Evolutionary conservation across 2,329 filamentous ascomycete genomes (phyloP), one percentile per base, ranked within the genome.

Genomic region (Didymosphaeria variabile): DNA sequence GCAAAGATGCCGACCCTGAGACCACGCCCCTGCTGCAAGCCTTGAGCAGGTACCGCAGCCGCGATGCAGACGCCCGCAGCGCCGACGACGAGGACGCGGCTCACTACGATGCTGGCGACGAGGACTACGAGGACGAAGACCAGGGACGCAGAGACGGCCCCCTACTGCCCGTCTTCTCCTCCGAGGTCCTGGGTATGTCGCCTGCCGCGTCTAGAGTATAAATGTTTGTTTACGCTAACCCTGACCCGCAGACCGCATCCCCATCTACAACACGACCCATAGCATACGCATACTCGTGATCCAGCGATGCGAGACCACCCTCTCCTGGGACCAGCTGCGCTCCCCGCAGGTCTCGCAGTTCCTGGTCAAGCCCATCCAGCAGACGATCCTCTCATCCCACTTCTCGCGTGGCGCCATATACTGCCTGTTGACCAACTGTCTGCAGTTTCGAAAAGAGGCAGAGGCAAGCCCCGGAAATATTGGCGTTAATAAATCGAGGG

Each of bases 321-420:
- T 98, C 54, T 90, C 93, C 17, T 98, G 94, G 94, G 94, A 98
- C 66, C 94, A 98, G 77, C 84, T 98, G 64, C 88, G 94, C 65
- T 97, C 93, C n/a, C 94, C 94, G 3, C 94, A 98, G 76, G 90
- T 98, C 59, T 97, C 93, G 17, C 94, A 97, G 75, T 98, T 98
- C 76, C 86, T 98, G 38, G 87, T 97, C 74, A 97, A 97, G 82
- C 94, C 94, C 2, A 95, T 97, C 83, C 93, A 95, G 78, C 91
- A 95, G 75, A 91, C 94, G 77, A 94, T 97, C 65, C 89, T 90
- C 62, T 84, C 87, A 17, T 88, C 91, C 55, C 92, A 97, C 79
- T 94, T 97, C 77, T 94, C 91, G 32, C 87, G 91, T 51, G 94
- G 92, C 10, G 95, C 93, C 0, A 79, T 97, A 40, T 97, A 97